A percentile compares a stretch with the other conserved stretches of the same genome.
phyloP scores from a whole-genome alignment of 257 asterid genomes.

The Solanum tarijense region DNA sequence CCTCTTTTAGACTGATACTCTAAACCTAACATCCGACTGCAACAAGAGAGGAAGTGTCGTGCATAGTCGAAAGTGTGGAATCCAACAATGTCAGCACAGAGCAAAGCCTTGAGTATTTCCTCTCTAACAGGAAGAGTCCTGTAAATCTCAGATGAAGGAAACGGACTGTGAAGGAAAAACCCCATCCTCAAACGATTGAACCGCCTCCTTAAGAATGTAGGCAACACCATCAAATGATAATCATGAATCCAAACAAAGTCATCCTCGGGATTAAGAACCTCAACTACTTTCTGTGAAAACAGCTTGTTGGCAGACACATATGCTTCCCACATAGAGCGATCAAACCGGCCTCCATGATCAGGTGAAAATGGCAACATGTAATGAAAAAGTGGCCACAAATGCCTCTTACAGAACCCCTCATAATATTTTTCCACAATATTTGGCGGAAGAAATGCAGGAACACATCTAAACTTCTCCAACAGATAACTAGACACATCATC shows the following conservation, averaged over 20 bases:
- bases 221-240: conserved; percentile 81
- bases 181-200: conserved; percentile 75
- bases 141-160: conserved; percentile 91
- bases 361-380: conserved; percentile 70
- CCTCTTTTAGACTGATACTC: conserved; percentile 89
- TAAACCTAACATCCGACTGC: conserved; percentile 88
- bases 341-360: conserved; percentile 66
- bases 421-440: conserved; percentile 46
- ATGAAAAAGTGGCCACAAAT: conserved; percentile 75
- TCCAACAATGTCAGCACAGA: conserved; percentile 75
- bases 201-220: conserved; percentile 76
- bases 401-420: conserved; percentile 78
- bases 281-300: conserved; percentile 67
- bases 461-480: conserved; percentile 61
- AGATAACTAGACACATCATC: conserved; percentile 60
- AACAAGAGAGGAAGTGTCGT: conserved; percentile 83
- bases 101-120: conserved; percentile 77
- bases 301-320: conserved; percentile 65
- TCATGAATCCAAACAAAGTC: conserved; percentile 86
- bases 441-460: conserved; percentile 62
- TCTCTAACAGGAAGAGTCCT: conserved; percentile 87
- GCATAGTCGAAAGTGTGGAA: conserved; percentile 95
- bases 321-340: conserved; percentile 72
- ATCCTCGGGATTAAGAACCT: conserved; percentile 76
- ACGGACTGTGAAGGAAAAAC: conserved; percentile 84